phyloP scores from a whole-genome alignment of 495 filamentous ascomycete genomes.

The Aspergillus mulundensis region DNA sequence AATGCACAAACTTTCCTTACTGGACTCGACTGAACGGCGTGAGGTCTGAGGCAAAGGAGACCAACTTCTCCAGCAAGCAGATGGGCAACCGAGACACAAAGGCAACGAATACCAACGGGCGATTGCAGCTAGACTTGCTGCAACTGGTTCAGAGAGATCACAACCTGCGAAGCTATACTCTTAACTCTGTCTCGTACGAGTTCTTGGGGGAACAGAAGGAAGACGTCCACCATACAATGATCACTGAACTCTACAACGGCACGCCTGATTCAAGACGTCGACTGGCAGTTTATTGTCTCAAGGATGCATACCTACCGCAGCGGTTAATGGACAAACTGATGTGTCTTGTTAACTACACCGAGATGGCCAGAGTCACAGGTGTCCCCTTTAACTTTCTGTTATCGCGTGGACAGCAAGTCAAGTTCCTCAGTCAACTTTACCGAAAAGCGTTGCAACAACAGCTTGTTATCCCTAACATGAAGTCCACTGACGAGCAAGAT shows the following conservation, averaged over 20 bases:
- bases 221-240: slow-evolving; percentile 98
- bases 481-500: slow-evolving; percentile 65
- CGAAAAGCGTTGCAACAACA: slow-evolving; percentile 88
- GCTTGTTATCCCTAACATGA: slow-evolving; percentile 86
- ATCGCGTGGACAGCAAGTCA: slow-evolving; percentile 90
- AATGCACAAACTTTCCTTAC: slow-evolving; percentile 69
- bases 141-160: slow-evolving; percentile 93
- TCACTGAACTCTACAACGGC: slow-evolving; percentile 94
- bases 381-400: slow-evolving; percentile 96
- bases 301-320: slow-evolving; percentile 95
- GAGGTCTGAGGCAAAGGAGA: slow-evolving; percentile 63
- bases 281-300: slow-evolving; percentile 93
- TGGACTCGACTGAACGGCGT: slow-evolving; percentile 72
- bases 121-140: slow-evolving; percentile 88
- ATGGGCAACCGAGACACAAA: slow-evolving; percentile 97
- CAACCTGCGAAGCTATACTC: slow-evolving; percentile 91
- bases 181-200: slow-evolving; percentile 95
- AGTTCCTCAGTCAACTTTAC: slow-evolving; percentile 96
- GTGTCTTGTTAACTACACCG: slow-evolving; percentile 95
- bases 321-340: slow-evolving; percentile 95
- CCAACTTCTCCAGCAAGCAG: slow-evolving; percentile 95
- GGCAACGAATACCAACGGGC: slow-evolving; percentile 86
- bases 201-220: slow-evolving; percentile 98
- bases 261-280: slow-evolving; percentile 86
- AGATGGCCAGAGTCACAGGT: slow-evolving; percentile 99